These are phyloP conservation scores for Microcyclospora tardicrescens DNA, from an alignment of 2,329 filamentous ascomycete species.

Conservation along the genomic window DNA sequence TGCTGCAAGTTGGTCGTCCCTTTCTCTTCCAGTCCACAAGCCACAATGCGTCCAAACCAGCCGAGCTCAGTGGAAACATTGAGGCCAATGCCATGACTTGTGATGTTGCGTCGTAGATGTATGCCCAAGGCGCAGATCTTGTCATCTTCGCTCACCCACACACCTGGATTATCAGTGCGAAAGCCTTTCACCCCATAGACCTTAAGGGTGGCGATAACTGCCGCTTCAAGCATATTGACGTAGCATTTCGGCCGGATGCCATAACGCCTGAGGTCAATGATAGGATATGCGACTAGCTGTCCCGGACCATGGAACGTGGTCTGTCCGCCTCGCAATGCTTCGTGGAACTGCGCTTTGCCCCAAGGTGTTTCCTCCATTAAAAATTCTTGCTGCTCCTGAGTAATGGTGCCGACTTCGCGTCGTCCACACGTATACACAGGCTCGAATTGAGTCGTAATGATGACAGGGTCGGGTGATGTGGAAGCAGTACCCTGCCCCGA, in stretches of 20 bases:
- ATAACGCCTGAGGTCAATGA: slow-evolving; percentile 65
- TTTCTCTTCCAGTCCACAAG: slow-evolving; percentile 74
- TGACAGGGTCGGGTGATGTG: slow-evolving; percentile 47
- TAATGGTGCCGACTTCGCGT: slow-evolving; percentile 50
- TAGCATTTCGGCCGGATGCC: slow-evolving; percentile 60
- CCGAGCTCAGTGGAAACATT: slow-evolving; percentile 54
- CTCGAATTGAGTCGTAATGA: slow-evolving; percentile 70
- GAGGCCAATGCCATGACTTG: slow-evolving; percentile 70
- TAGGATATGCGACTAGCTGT: slow-evolving; percentile 83
- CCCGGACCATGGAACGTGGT: slow-evolving; percentile 94
- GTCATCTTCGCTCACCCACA: slow-evolving; percentile 49
- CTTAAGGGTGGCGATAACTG: slow-evolving; percentile 53
- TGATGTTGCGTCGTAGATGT: slow-evolving; percentile 74
- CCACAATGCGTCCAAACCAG: slow-evolving; percentile 66
- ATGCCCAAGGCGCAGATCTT: slow-evolving; percentile 91
- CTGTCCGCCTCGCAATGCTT: slow-evolving; percentile 72
- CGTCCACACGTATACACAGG: slow-evolving; percentile 86
- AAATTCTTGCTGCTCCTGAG: slow-evolving; percentile 30
- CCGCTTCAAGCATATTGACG: slow-evolving; percentile 63
- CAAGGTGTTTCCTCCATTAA: slow-evolving; percentile 21
- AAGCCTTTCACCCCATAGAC: slow-evolving; percentile 48
- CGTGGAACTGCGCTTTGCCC: slow-evolving; percentile 47
- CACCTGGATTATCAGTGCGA: slow-evolving; percentile 66
- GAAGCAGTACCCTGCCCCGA: slow-evolving; percentile 7
- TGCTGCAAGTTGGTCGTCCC: slow-evolving; percentile 59